Percentiles rank a stretch among this genome's conserved stretches.
phyloP scores from a whole-genome alignment of 495 filamentous ascomycete genomes.

The Tuber microsphaerosporum region DNA sequence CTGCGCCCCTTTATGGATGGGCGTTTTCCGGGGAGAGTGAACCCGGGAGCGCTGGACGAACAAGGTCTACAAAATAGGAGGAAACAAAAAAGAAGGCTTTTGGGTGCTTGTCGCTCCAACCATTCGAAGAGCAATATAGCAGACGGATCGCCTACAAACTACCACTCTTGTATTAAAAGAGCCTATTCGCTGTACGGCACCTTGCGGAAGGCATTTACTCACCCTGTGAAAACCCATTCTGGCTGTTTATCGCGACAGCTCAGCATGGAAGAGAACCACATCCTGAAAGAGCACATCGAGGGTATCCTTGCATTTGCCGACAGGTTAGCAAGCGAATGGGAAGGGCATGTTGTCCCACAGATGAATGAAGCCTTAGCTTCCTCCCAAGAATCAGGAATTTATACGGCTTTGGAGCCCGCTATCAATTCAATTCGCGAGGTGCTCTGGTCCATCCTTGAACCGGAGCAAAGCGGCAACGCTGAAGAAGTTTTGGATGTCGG shows the following conservation, averaged over 20 bases:
- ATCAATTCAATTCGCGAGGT: neutral
- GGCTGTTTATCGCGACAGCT: neutral
- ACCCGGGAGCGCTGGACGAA: neutral
- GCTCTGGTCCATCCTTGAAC: neutral
- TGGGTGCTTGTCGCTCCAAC: neutral
- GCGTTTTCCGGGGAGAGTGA: neutral
- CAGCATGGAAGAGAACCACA: neutral
- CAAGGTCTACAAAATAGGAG: neutral
- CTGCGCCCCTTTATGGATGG: neutral
- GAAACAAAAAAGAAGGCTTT: neutral
- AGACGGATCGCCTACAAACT: neutral
- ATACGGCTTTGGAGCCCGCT: neutral
- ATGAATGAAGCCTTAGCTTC: neutral
- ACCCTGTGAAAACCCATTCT: neutral
- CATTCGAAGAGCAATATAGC: neutral
- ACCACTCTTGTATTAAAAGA: neutral
- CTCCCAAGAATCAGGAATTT: neutral
- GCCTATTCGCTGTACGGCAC: neutral
- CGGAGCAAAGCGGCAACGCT: neutral
- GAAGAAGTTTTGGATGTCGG: neutral
- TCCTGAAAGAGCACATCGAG: neutral
- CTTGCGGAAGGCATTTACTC: neutral
- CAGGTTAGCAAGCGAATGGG: neutral
- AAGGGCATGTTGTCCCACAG: neutral
- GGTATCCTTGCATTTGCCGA: neutral